Evolutionary conservation across 2,329 filamentous ascomycete genomes (phyloP), one percentile per base, ranked within the genome.

Genomic region (Graphilbum fragrans): DNA sequence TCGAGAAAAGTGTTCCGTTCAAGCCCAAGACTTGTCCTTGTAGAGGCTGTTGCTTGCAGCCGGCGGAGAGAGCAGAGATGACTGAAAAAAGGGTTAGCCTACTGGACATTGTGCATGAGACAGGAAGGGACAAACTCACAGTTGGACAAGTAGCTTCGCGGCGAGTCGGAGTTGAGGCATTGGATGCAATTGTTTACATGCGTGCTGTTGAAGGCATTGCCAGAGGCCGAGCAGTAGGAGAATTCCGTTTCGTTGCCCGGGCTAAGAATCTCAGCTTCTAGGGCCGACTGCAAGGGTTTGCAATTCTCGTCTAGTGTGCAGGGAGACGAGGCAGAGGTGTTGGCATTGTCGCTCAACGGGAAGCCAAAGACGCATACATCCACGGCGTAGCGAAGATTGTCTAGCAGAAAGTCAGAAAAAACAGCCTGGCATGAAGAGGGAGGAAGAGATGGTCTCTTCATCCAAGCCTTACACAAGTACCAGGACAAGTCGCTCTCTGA

Each of bases 321-420:
- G 0, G 67, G 63, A 0, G 59, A 58, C 0, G 65, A 65, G 34
- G 60, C 53, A 0, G 66, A 65, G 31, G 63, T 54, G 17, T 52
- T 49, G 2, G 54, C 53, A 4, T 20, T 7, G 0, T 56, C 53
- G 0, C 53, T 48, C 1, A 52, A 48, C 0, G 58, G 59, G 2
- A 57, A 59, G 2, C 58, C 50, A 19, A 58, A 74, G 1, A 73
- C 53, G 39, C 70, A 74, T 1, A 63, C 60, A 23, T 65, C 62
- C 4, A 72, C 53, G 0, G 68, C 53, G 37, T 67, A 73, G 31
- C 69, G 60, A 0, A 72, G 29, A 37, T 73, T 74, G 45, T 72
- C 69, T 72, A 36, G 7, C 14, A 7, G 6, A 33, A 10, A 6
- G 9, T 8, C 14, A 8, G 7, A 16, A 7, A 10, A 7, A 16